A percentile compares a stretch with the other conserved stretches of the same genome.
Evolutionary conservation across 2,329 filamentous ascomycete species (phyloP).

Genomic region (Xylaria sp.): DNA sequence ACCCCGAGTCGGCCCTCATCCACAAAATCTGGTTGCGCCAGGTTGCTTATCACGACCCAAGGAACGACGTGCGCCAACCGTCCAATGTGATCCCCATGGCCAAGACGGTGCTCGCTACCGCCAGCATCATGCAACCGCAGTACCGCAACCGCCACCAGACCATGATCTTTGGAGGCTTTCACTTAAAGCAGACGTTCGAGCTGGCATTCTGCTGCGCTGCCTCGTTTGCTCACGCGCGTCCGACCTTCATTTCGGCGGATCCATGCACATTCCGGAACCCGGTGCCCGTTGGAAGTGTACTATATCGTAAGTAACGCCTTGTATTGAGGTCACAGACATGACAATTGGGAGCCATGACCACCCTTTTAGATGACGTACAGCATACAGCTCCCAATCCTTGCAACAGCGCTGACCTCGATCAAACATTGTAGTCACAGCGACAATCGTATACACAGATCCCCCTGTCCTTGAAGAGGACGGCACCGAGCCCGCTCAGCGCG

Average conservation of each 20-base stretch:
- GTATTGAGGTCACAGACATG: background rate
- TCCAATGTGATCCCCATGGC: slow-evolving; percentile 50
- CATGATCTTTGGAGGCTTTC: slow-evolving; percentile 74
- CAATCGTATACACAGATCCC: slow-evolving; percentile 66
- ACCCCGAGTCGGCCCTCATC: slow-evolving; percentile 65
- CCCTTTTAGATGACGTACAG: background rate
- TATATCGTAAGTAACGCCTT: slow-evolving; percentile 43
- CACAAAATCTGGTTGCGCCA: slow-evolving; percentile 69
- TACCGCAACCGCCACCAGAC: slow-evolving; percentile 55
- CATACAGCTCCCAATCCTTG: background rate
- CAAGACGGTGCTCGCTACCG: slow-evolving; percentile 52
- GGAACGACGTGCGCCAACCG: slow-evolving; percentile 31
- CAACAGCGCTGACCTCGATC: background rate
- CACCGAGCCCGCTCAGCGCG: slow-evolving; percentile 36
- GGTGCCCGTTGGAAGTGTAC: slow-evolving; percentile 67
- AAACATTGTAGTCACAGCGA: slow-evolving; percentile 49
- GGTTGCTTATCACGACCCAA: slow-evolving; percentile 51
- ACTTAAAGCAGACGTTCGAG: slow-evolving; percentile 70
- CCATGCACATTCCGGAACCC: slow-evolving; percentile 71
- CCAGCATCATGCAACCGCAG: slow-evolving; percentile 69
- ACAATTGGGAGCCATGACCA: background rate
- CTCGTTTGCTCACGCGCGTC: slow-evolving; percentile 62
- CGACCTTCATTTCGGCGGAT: slow-evolving; percentile 67
- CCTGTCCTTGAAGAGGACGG: slow-evolving; percentile 42
- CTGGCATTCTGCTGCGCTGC: slow-evolving; percentile 71